Evolutionary conservation across 805 yeast genomes (phyloP).

Genomic region (Metschnikowia orientalis): DNA sequence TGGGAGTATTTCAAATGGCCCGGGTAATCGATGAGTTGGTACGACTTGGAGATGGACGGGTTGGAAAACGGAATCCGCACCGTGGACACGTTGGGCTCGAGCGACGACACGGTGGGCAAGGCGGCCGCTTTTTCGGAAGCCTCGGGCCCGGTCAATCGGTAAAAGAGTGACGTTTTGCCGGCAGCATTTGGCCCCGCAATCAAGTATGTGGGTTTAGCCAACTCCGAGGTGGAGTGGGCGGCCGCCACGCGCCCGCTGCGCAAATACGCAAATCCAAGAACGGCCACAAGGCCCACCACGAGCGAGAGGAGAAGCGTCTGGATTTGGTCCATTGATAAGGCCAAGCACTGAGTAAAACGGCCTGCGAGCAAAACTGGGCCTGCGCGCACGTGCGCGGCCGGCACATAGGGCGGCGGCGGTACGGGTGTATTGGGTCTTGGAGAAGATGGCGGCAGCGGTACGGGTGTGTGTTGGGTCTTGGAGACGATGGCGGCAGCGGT

Average conservation of each 20-base stretch:
- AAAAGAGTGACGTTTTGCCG: constrained; percentile 64
- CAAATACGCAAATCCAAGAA: constrained; percentile 10
- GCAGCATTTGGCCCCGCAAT: constrained; percentile 60
- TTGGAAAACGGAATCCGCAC: constrained; percentile 34
- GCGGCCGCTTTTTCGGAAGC: constrained; percentile 7
- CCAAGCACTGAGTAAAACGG: no score
- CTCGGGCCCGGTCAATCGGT: constrained; percentile 19
- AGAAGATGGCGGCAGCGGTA: no score
- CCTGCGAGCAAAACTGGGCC: no score
- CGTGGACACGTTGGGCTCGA: constrained; percentile 31
- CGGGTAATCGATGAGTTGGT: constrained; percentile 72
- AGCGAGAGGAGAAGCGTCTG: constrained; percentile 14
- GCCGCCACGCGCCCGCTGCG: constrained; percentile 3
- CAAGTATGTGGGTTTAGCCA: constrained; percentile 50
- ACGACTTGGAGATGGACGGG: constrained; percentile 33
- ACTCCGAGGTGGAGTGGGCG: constrained; percentile 7
- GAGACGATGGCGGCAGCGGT: no score
- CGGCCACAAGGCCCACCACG: constrained; percentile 15
- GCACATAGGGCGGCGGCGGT: no score
- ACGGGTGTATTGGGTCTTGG: no score
- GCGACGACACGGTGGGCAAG: constrained; percentile 38
- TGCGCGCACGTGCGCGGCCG: no score
- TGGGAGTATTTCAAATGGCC: constrained; percentile 77
- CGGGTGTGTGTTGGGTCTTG: no score
- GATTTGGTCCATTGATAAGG: constrained; percentile 13